Base-by-base conservation (phyloP, 306 rosid species). In the Hippophae tibetana region DNA sequence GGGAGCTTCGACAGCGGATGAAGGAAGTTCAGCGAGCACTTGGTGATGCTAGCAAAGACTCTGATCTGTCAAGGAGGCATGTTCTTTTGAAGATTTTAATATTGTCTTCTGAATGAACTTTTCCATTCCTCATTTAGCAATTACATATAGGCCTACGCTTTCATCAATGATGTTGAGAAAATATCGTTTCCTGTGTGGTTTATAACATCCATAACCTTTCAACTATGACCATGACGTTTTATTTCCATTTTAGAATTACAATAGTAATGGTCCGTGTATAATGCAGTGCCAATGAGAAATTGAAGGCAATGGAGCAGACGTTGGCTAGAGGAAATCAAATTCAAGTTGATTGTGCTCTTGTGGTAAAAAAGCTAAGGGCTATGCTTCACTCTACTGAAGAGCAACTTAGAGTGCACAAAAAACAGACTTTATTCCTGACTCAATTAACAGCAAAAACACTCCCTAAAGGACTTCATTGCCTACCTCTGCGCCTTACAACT, bases 381-480 rank as follows among this genome's bases (percentile, higher is more conserved):
- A 92, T 92, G 96, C 82, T 88, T 52, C 96, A 88, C 69, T 83
- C 96, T 26, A 73, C 94, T 2, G 96, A 92, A 65, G 96, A 92
- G 77, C 99, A 85, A 79, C 83, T 88, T 27, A 86, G 86, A 45
- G 86, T 78, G 52, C 93, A 88, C 86, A 92, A 78, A 75, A 92
- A 87, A 73, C 99, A 92, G 92, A 76, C 90, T 59, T 8, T 75
- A 77, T 92, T 92, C 86, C 79, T 92, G 70, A 88, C 96, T 9
- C 99, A 92, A 41, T 68, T 92, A 74, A 92, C 99, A 0, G 99
- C 96, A 41, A 92, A 92, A 88, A 88, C 99, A 8, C 69, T 92
- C 56, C 99, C 99, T 18, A 92, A 84, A 72, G 99, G 99, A 66
- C 96, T 92, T 70, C 99, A 92, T 73, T 92, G 99, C 73, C 93